Evolutionary conservation across 306 rosid species (phyloP).

Genomic region (Cucumis cinereus): DNA sequence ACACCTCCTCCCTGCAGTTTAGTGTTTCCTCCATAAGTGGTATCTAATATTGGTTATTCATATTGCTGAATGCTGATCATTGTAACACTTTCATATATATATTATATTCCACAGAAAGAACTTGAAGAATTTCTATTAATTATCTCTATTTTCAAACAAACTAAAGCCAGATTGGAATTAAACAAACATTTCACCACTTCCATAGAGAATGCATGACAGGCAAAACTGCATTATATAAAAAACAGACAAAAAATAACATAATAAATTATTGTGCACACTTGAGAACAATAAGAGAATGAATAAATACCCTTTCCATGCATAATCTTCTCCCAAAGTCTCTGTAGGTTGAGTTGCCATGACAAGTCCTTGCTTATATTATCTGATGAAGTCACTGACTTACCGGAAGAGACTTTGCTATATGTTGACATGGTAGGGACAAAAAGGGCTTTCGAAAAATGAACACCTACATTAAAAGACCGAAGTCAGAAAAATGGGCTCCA

Average conservation of each 20-base stretch:
- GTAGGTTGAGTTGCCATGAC: constrained; percentile 57
- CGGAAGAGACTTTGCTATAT: constrained; percentile 50
- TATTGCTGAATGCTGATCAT: background rate
- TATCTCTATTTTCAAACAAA: background rate
- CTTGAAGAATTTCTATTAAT: background rate
- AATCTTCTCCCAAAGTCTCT: constrained; percentile 66
- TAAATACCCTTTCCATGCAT: constrained; percentile 37
- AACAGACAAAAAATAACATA: background rate
- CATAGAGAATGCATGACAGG: background rate
- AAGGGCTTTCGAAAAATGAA: constrained; percentile 50
- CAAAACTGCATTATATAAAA: background rate
- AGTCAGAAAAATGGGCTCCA: constrained; percentile 1
- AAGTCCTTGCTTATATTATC: constrained; percentile 33
- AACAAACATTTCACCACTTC: background rate
- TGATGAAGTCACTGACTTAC: constrained; percentile 31
- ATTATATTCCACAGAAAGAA: background rate
- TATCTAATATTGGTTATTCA: background rate
- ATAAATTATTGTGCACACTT: background rate
- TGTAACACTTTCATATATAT: background rate
- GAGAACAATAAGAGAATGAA: constrained; percentile 11
- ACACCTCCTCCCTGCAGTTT: background rate
- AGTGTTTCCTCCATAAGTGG: background rate
- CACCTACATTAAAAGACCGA: constrained; percentile 18
- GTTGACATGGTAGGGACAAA: constrained; percentile 68
- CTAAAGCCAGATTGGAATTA: background rate